A percentile compares a stretch with the other conserved stretches of the same genome.
phyloP scores from a whole-genome alignment of 768 basidiomycete species.

The Podaxis rugospora region DNA sequence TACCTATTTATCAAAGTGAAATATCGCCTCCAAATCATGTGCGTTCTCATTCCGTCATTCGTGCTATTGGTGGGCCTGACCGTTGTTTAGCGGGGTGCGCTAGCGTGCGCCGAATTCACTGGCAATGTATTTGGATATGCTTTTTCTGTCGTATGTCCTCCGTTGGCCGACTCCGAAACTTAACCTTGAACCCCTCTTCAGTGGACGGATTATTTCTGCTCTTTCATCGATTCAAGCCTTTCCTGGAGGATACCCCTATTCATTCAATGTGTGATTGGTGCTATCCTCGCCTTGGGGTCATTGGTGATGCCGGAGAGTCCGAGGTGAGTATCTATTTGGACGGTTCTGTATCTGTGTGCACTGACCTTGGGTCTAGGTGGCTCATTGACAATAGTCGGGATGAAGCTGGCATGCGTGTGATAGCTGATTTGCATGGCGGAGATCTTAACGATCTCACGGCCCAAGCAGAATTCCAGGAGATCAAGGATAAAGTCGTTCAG shows the following conservation, averaged over 20 bases:
- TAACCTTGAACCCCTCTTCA: slow-evolving; percentile 20
- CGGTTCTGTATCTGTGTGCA: not conserved
- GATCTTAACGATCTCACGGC: slow-evolving; percentile 61
- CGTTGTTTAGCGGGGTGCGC: slow-evolving; percentile 59
- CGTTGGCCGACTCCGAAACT: not conserved
- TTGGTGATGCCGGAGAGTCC: slow-evolving; percentile 84
- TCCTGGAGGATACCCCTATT: slow-evolving; percentile 85
- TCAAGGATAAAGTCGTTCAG: slow-evolving; percentile 66
- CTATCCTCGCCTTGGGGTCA: slow-evolving; percentile 70
- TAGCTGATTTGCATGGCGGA: slow-evolving; percentile 81
- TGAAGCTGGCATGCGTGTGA: slow-evolving; percentile 72
- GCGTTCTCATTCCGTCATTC: slow-evolving; percentile 15
- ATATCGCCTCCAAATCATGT: slow-evolving; percentile 86
- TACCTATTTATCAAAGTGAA: slow-evolving; percentile 88
- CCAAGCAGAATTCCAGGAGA: slow-evolving; percentile 76
- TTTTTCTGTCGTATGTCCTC: slow-evolving; percentile 52
- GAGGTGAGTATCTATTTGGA: slow-evolving; percentile 38
- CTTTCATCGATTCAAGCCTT: slow-evolving; percentile 72
- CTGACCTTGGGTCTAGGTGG: slow-evolving; percentile 45
- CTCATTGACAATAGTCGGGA: slow-evolving; percentile 82
- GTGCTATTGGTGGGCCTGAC: not conserved
- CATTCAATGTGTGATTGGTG: slow-evolving; percentile 79
- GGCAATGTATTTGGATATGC: slow-evolving; percentile 86
- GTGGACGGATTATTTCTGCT: slow-evolving; percentile 92
- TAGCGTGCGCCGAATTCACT: slow-evolving; percentile 91